Evolutionary conservation across 192 early-diverging fungal species (phyloP).

Genomic region (Backusella luteola): DNA sequence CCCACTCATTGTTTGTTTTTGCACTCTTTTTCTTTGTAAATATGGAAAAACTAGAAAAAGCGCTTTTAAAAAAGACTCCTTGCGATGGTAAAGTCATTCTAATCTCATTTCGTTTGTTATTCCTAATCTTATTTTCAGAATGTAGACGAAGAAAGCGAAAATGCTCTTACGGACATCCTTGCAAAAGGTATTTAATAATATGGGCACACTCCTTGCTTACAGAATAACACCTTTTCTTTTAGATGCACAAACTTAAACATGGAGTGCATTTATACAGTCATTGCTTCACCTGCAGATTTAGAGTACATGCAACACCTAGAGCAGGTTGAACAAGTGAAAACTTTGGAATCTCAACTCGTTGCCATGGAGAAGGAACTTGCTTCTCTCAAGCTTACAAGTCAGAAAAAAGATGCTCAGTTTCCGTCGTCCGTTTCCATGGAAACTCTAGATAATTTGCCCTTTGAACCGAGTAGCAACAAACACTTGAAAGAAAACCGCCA

Average conservation of each 20-base stretch:
- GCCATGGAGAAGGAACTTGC: slow-evolving; percentile 1
- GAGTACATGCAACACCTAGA: slow-evolving; percentile 13
- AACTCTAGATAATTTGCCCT: too few relatives aligned
- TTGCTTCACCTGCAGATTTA: background rate
- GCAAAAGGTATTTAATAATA: slow-evolving; percentile 16
- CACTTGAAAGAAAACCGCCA: background rate
- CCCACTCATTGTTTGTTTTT: background rate
- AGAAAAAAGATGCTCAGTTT: background rate
- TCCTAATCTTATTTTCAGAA: background rate
- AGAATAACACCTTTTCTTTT: background rate
- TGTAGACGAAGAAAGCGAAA: slow-evolving; percentile 19
- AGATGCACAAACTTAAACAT: slow-evolving; percentile 12
- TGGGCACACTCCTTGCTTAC: background rate
- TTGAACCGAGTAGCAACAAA: background rate
- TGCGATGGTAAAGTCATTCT: slow-evolving; percentile 10
- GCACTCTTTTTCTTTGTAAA: background rate
- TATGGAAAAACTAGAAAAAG: background rate
- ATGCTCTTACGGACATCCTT: slow-evolving; percentile 5
- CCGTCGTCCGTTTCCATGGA: background rate
- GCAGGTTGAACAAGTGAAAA: background rate
- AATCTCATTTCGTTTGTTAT: background rate
- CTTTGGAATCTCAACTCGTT: background rate
- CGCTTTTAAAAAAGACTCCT: background rate
- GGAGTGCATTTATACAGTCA: slow-evolving; percentile 13
- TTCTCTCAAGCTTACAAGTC: background rate